Base-by-base conservation (phyloP, 225 moss, liverwort and hornwort species). In the Neckera pumila region DNA sequence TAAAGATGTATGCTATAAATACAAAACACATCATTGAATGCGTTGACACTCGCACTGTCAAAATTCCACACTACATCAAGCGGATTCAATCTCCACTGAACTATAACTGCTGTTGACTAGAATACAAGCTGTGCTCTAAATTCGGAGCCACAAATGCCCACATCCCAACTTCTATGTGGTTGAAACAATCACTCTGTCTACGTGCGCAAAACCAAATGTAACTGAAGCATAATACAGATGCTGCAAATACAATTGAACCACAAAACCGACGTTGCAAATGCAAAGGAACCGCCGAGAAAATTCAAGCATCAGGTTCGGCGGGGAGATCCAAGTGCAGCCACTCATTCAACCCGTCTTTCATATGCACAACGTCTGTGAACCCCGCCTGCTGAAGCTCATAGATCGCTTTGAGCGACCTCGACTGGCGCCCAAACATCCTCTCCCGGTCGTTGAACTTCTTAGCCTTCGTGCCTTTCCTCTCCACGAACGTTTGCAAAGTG, bases 331-430 rank as follows among this genome's bases (percentile, higher is more conserved):
- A 82, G 86, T 98, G 95, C 61, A 89, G 86, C 98, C 98, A 98
- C 67, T 92, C 65, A 47, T 95, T 94, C 59, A 97, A 82, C 1
- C 98, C 98, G 36, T 89, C 95, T 38, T 79, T 93, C 91, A 97
- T 80, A 88, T 96, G 96, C 47, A 94, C 90, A 14, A 96, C 91
- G 47, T 95, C 82, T 21, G 92, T 86, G 88, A 98, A 96, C 4
- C 98, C 98, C n/a, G 92, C 96, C 85, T 95, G 69, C 77, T 95
- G 97, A 12, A 98, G 95, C 93, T 98, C 98, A 91, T 95, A 98
- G 38, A 95, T 91, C 49, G 96, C 98, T 76, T 94, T 97, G 74
- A 98, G 89, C 31, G 97, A 96, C 43, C 98, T 88, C 4, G 97
- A 98, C 45, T 97, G 95, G 81, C 97, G 93, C 57, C 98, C 98